Base-by-base conservation (phyloP, 116 monocot species). In the Dioscorea cayenensis region DNA sequence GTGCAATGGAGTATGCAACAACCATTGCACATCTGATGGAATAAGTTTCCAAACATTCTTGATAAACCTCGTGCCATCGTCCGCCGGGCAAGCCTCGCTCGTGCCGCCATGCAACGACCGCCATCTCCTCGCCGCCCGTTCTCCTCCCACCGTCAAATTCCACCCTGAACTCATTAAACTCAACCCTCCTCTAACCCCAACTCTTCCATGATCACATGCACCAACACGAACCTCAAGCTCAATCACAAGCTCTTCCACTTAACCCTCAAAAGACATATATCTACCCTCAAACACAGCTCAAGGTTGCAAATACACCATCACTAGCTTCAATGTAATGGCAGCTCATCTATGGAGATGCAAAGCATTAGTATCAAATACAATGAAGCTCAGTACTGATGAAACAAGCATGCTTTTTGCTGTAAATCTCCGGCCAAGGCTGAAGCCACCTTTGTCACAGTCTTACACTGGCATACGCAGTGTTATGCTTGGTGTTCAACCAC, bases 281-380 rank as follows among this genome's bases (percentile, higher is more conserved):
- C 68, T 7, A 0, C 59, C 17, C 70, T 82, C 16, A 82, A 82
- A 49, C n/a, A 50, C 25, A 68, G 67, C 67, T 1, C 7, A 21
- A 14, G 28, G 18, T 22, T 28, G 17, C 65, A 16, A 16, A 21
- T 14, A 19, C 4, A 17, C 28, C 25, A 52, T 58, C 20, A 76
- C 70, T 14, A 74, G 82, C 72, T 81, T 85, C 82, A 73, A 70
- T 64, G 76, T 55, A 36, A 82, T 79, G n/a, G 72, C 66, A 18
- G 81, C 85, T 36, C 82, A 85, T 29, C 49, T 85, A 28, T 85
- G 85, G 81, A 72, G 82, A 2, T 81, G 81, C 81, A 81, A 81
- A 63, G 35, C 60, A 2, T 32, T 75, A 23, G 43, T 66, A 5
- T 6, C 67, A 14, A 10, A 28, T 25, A 0, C 4, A 71, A n/a